Base-by-base conservation (phyloP, 345 rosid genomes). In the Camelina sativa region DNA sequence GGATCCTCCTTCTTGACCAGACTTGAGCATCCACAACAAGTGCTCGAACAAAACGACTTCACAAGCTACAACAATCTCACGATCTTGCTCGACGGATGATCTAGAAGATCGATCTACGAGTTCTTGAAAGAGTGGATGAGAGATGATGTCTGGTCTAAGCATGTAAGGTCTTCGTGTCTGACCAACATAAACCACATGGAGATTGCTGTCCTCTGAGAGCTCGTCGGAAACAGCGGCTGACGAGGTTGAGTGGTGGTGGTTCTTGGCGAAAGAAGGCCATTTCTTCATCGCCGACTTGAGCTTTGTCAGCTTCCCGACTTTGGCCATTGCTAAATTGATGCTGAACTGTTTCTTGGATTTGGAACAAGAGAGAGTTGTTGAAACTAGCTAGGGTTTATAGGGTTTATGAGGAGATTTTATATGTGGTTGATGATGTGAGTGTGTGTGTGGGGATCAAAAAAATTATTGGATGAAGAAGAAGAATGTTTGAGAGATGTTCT, bases 21-120 rank as follows among this genome's bases (percentile, higher is more conserved):
- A 82, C 78, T 90, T 84, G 38, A 95, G 82, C 97, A 95, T 91
- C 97, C 99, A 95, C 79, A 95, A 64, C 86, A 95, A 81, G 66
- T 95, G 99, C 67, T 91, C 97, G 51, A 95, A 95, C 84, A 95
- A 76, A 55, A 95, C 97, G 44, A 91, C 97, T 79, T 92, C 99
- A 72, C 97, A 91, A 66, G 89, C 77, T 43, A 86, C 92, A 64
- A 85, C 89, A 13, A 84, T 82, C 46, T 72, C 84, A 7, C 73
- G 79, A 10, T 65, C 84, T 1, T 80, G 79, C 8, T 71, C 80
- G 1, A 19, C 71, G 16, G 53, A 64, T 69, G 53, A 64, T 69
- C 81, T 82, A 13, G 80, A 72, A 5, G 96, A 87, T 76, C 92
- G 80, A 19, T 83, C 92, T 9, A 91, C 77, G 72, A 91, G 79